Percentiles rank a stretch among this genome's conserved stretches.
phyloP scores from a whole-genome alignment of 495 filamentous ascomycete species.

The Penicillium maclennaniae region DNA sequence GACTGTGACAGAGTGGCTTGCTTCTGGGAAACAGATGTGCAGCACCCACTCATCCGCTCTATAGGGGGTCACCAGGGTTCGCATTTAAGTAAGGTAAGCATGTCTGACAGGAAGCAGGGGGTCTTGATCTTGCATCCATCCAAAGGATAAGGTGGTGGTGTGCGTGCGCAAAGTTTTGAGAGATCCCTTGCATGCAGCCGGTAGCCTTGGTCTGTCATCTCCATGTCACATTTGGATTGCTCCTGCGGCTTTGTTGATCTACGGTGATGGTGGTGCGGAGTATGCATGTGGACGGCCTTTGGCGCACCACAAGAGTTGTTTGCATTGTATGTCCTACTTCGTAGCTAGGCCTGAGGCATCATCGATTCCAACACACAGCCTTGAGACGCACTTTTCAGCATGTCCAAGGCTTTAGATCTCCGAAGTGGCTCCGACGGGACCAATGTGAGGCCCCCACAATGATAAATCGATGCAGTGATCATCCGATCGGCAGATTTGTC shows the following conservation, averaged over 20 bases:
- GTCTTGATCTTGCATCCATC: slow-evolving; percentile 6
- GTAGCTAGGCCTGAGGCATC: not conserved
- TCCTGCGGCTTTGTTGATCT: not conserved
- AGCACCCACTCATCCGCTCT: not conserved
- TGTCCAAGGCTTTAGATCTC: too few species aligned
- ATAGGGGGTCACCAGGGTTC: not conserved
- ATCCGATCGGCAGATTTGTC: not conserved
- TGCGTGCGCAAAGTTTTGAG: slow-evolving; percentile 10
- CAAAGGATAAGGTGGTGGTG: not conserved
- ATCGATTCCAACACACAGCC: not conserved
- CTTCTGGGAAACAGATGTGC: slow-evolving; percentile 2
- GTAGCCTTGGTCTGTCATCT: slow-evolving; percentile 9
- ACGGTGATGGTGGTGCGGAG: not conserved
- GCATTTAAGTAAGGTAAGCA: not conserved
- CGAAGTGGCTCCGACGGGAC: not conserved
- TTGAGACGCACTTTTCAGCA: too few species aligned
- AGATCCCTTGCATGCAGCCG: slow-evolving; percentile 16
- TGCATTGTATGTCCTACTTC: not conserved
- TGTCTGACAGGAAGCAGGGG: slow-evolving; percentile 23
- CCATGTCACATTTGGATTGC: slow-evolving; percentile 6
- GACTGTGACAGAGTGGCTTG: not conserved
- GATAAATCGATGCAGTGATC: not conserved
- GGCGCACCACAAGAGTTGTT: not conserved
- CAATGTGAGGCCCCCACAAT: not conserved
- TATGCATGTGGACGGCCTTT: not conserved